Percentiles rank a stretch among this genome's conserved stretches.
Evolutionary conservation across 2,329 filamentous ascomycete species (phyloP).

Genomic region (Epichloe uncinata): DNA sequence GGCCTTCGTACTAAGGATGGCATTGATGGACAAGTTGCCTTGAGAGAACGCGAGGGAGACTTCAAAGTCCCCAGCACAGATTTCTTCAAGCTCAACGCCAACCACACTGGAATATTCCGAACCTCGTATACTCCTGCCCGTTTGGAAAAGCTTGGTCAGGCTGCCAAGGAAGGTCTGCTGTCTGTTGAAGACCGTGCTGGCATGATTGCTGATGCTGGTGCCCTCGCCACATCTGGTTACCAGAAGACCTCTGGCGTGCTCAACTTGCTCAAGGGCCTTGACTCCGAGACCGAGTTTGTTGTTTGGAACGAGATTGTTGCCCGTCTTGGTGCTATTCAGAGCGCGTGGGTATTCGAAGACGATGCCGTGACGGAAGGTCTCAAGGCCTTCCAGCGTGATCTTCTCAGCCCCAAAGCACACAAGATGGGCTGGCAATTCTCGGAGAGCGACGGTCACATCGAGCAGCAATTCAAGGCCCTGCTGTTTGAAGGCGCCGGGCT

Average conservation of each 20-base stretch:
- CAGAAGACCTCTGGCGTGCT: constrained; percentile 86
- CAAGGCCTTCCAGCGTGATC: constrained; percentile 67
- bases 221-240: constrained; percentile 79
- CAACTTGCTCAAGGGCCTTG: constrained; percentile 73
- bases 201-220: constrained; percentile 88
- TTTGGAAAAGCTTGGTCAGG: constrained; percentile 74
- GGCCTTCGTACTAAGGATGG: constrained; percentile 75
- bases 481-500: constrained; percentile 77
- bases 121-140: constrained; percentile 78
- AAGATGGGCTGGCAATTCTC: constrained; percentile 81
- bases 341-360: constrained; percentile 73
- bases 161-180: constrained; percentile 58
- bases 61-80: constrained; percentile 69
- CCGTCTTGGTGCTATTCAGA: constrained; percentile 64
- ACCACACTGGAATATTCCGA: constrained; percentile 85
- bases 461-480: constrained; percentile 89
- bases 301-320: constrained; percentile 90
- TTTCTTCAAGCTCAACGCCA: constrained; percentile 94
- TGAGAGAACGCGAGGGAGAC: constrained; percentile 49
- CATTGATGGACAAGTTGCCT: constrained; percentile 44
- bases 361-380: constrained; percentile 58
- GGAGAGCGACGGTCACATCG: constrained; percentile 72
- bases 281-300: constrained; percentile 73
- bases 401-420: constrained; percentile 70
- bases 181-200: constrained; percentile 85